phyloP scores from a whole-genome alignment of 2,329 filamentous ascomycete species.

The Plenodomus lindquistii region DNA sequence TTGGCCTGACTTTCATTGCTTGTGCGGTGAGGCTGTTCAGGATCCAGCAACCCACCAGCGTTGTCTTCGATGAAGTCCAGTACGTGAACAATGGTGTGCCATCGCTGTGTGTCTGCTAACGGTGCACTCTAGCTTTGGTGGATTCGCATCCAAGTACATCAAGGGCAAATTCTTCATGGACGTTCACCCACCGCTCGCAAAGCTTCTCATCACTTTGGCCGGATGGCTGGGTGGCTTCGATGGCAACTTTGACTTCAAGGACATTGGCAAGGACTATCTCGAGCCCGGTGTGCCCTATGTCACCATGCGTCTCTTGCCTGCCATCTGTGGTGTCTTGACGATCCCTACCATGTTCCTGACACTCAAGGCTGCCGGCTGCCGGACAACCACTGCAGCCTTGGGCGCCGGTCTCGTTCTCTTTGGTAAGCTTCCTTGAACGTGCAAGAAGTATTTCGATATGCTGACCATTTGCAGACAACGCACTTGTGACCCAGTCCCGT shows the following conservation, averaged over 20 bases:
- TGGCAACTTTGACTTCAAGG: slow-evolving; percentile 97
- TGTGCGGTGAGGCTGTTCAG: slow-evolving; percentile 84
- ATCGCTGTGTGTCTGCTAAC: slow-evolving; percentile 21
- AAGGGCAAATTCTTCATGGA: slow-evolving; percentile 99
- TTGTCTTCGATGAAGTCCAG: slow-evolving; percentile 99
- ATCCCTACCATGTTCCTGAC: slow-evolving; percentile 95
- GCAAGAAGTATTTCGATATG: not conserved
- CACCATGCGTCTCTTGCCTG: slow-evolving; percentile 92
- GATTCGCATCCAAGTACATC: slow-evolving; percentile 98
- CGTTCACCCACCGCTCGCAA: slow-evolving; percentile 96
- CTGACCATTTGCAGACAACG: slow-evolving; percentile 71
- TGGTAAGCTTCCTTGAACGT: slow-evolving; percentile 58
- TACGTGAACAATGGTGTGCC: slow-evolving; percentile 59
- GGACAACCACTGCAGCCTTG: slow-evolving; percentile 79
- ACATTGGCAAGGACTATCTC: slow-evolving; percentile 98
- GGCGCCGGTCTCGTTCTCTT: slow-evolving; percentile 89
- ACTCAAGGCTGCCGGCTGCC: slow-evolving; percentile 86
- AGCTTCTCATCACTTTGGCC: slow-evolving; percentile 92
- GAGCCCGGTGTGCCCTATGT: slow-evolving; percentile 96
- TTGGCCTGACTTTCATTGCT: slow-evolving; percentile 73
- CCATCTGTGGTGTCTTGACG: slow-evolving; percentile 82
- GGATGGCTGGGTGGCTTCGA: slow-evolving; percentile 95
- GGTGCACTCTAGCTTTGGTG: slow-evolving; percentile 73
- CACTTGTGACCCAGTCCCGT: slow-evolving; percentile 89
- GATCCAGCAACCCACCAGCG: slow-evolving; percentile 93